phyloP scores from a whole-genome alignment of 75 land plant genomes.

The Gnetum montanum region DNA sequence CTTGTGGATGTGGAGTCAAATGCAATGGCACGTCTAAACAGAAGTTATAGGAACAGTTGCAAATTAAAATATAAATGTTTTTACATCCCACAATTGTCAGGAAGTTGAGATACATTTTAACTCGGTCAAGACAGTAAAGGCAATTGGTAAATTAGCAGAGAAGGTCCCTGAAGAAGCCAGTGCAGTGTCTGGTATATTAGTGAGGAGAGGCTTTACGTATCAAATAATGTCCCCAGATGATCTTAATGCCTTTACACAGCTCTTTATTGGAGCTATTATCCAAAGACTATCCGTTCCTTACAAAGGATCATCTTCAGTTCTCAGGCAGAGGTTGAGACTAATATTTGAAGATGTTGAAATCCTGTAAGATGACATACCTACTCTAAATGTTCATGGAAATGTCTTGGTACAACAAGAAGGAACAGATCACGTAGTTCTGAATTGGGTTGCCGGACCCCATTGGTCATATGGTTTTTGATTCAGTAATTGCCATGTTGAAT shows the following conservation, averaged over 20 bases:
- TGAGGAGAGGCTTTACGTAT: conserved; percentile 88
- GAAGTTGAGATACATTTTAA: conserved; percentile 91
- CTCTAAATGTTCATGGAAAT: conserved; percentile 64
- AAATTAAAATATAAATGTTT: conserved; percentile 67
- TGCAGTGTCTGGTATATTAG: conserved; percentile 80
- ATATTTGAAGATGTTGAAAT: conserved; percentile 87
- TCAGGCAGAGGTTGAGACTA: conserved; percentile 67
- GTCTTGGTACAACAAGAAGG: conserved; percentile 79
- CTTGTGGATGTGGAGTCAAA: conserved; percentile 95
- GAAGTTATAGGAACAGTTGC: conserved; percentile 66
- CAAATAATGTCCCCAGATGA: conserved; percentile 97
- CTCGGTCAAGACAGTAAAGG: conserved; percentile 89
- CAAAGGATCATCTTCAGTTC: conserved; percentile 68
- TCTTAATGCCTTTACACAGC: conserved; percentile 81
- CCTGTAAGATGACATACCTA: conserved; percentile 35
- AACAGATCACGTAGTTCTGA: conserved; percentile 56
- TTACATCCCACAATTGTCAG: conserved; percentile 93
- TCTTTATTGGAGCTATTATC: conserved; percentile 73
- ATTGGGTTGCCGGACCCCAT: conserved; percentile 91
- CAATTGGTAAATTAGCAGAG: conserved; percentile 84
- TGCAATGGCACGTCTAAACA: conserved; percentile 91
- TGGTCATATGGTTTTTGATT: conserved; percentile 95
- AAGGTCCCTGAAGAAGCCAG: conserved; percentile 75
- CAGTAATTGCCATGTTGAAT: conserved; percentile 78
- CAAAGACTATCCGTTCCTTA: conserved; percentile 90